Conservation (phyloP, 2,329 filamentous ascomycete species). For the Botrytis medusae region DNA sequence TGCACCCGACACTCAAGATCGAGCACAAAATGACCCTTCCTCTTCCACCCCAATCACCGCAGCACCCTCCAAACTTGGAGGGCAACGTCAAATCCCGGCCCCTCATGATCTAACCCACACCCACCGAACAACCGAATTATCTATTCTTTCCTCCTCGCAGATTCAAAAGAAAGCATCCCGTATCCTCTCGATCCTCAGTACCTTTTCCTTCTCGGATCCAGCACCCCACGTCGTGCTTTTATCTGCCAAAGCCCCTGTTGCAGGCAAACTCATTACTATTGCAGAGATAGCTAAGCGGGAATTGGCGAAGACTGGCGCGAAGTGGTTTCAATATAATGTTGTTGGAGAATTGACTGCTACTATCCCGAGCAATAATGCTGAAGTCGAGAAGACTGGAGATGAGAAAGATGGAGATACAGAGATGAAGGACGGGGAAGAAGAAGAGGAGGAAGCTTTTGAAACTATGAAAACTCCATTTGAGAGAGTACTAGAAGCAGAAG, state of each 20-base stretch:
- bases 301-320: constrained; percentile 47
- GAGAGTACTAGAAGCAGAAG: constrained; percentile 49
- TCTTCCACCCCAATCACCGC: background rate
- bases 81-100: background rate
- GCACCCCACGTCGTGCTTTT: constrained; percentile 45
- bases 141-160: constrained; percentile 59
- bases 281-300: constrained; percentile 64
- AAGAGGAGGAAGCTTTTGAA: constrained; percentile 51
- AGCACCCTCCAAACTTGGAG: constrained; percentile 2
- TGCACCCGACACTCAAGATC: background rate
- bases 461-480: constrained; percentile 57
- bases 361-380: constrained; percentile 40
- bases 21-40: background rate
- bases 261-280: constrained; percentile 67
- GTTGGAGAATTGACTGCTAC: constrained; percentile 30
- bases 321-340: constrained; percentile 44
- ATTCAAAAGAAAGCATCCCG: constrained; percentile 46
- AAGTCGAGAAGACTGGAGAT: constrained; percentile 41
- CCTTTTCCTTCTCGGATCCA: constrained; percentile 27
- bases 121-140: constrained; percentile 51
- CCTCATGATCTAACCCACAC: constrained; percentile 40
- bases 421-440: constrained; percentile 18
- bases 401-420: constrained; percentile 32
- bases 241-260: constrained; percentile 42
- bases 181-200: constrained; percentile 34